Evolutionary conservation across 2,329 filamentous ascomycete species (phyloP), one percentile per base, ranked within the genome.

Genomic region (Alternaria sp.): DNA sequence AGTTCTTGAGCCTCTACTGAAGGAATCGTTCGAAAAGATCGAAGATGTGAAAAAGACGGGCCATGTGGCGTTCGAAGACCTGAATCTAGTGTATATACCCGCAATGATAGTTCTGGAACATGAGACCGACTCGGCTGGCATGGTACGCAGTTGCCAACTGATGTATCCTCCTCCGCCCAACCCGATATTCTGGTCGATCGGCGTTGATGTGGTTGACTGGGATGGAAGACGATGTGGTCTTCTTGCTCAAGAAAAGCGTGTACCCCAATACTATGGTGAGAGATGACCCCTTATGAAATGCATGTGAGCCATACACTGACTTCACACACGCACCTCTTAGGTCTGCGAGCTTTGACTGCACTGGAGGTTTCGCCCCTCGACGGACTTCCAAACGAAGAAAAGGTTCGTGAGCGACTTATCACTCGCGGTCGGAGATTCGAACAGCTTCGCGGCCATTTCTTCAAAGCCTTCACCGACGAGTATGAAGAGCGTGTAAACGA

Each of bases 401-500:
- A 69, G 3, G 61, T 85, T n/a, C 73, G 71, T 9, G 55, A 71
- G n/a, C 61, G 65, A 9, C 71, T 85, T n/a, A 72, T 81, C 18
- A 69, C 74, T 11, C 78, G 82, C 8, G 84, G 83, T 10, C 75
- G 74, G 20, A 70, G 74, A 16, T 81, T 84, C 60, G 82, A 85
- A 62, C 59, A 70, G 14, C 72, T 83, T 40, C 78, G 77, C 28
- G 83, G 83, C 3, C 81, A 80, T 43, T 78, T 82, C 54, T 85
- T 82, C 41, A 38, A 46, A n/a, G 41, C 43, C 40, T 54, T 54
- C n/a, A 40, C 22, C 22, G 32, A 25, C 41, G 32, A 44, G 22
- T 43, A 25, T 22, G 43, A 48, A 55, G 53, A 44, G n/a, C 32
- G 53, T 4, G 43, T 46, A 22, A 27, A 43, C 38, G 36, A 53